Conservation (phyloP, 164 flowering plant genomes). For the Umbellularia californica region DNA sequence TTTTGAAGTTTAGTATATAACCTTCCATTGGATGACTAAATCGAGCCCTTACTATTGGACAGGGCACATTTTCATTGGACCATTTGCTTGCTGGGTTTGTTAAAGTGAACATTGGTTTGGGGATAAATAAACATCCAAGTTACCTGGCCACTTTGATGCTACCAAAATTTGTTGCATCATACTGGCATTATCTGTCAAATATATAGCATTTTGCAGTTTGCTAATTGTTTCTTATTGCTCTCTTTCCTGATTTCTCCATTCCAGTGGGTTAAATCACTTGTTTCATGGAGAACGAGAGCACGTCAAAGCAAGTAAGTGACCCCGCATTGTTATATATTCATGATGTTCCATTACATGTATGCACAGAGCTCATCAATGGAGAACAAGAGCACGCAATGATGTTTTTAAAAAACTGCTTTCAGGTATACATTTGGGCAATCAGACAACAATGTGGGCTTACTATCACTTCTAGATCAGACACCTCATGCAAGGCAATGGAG, state of each 20-base stretch:
- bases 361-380: not conserved
- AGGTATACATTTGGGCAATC: constrained; percentile 74
- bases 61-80: not conserved
- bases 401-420: not conserved
- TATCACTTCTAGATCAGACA: constrained; percentile 63
- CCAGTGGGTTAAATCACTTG: constrained; percentile 68
- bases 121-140: not conserved
- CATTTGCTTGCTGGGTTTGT: not conserved
- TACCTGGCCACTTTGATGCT: not conserved
- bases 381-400: too few species aligned
- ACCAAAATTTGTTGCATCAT: not conserved
- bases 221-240: not conserved
- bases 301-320: constrained; percentile 70
- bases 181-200: not conserved
- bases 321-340: not conserved
- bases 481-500: constrained; percentile 58
- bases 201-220: not conserved
- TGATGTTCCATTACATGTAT: not conserved
- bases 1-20: not conserved
- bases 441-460: constrained; percentile 58
- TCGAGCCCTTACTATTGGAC: not conserved
- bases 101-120: not conserved
- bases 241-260: constrained; percentile 9
- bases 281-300: constrained; percentile 81
- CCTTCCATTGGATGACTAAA: not conserved